Evolutionary conservation across 441 rosid species (phyloP), one percentile per base, ranked within the genome.

Genomic region (Erodium moschatum): DNA sequence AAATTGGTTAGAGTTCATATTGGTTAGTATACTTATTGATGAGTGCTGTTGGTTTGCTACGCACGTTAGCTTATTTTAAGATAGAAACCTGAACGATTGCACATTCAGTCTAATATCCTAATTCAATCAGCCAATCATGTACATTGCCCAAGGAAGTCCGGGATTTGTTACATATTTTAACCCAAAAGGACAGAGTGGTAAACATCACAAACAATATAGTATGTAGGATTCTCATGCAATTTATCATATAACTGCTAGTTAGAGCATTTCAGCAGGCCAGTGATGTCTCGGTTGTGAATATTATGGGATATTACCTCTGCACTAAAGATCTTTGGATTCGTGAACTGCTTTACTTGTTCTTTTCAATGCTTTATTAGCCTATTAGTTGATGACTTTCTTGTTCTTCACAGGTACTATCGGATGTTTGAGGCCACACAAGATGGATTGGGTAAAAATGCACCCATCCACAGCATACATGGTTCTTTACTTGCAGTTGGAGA

Each of bases 351-450:
- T 54, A 42, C 67, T 65, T 20, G 70, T 3, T n/a, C 48, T 5
- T 38, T 58, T 35, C 40, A 20, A 38, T 68, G 44, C 18, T 66
- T 35, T 31, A 8, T 60, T 58, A 10, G n/a, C 12, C 50, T 10
- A 44, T 44, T 11, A 44, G 50, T 44, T 44, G 50, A 44, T 44
- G 50, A 33, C 38, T 33, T 44, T 44, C 50, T 44, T 44, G 50
- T 44, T 44, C 12, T 44, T 78, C 67, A 71, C 76, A 91, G 99
- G 99, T 95, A 95, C 75, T 92, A 95, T 80, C 86, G 91, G 52
- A 92, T 95, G 98, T 95, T 95, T 90, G 97, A 92, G 87, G 97
- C 97, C 76, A 95, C 99, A 16, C 98, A 95, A 79, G 98, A 89
- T 82, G 99, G 99, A 56, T 82, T 95, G 83, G 95, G 92, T 52